These are phyloP conservation scores for Cubamyces lactineus DNA, from an alignment of 768 basidiomycete genomes.

Conservation along the genomic window DNA sequence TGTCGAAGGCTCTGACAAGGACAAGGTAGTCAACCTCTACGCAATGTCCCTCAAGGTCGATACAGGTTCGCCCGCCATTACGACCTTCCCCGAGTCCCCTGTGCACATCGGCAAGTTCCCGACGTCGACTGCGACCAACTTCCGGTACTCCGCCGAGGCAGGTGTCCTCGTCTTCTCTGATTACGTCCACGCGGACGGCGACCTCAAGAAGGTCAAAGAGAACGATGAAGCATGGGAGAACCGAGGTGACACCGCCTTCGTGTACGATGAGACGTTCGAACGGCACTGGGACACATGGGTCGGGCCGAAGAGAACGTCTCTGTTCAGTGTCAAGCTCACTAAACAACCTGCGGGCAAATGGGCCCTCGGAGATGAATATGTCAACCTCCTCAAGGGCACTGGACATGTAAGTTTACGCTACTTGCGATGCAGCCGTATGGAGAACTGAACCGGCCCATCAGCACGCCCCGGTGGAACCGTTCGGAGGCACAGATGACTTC, in stretches of 20 bases:
- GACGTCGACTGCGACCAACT: slow-evolving; percentile 68
- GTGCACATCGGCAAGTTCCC: slow-evolving; percentile 67
- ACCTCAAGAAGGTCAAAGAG: slow-evolving; percentile 65
- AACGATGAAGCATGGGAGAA: slow-evolving; percentile 75
- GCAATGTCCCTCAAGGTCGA: slow-evolving; percentile 57
- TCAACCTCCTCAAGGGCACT: slow-evolving; percentile 67
- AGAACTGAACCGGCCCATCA: slow-evolving; percentile 30
- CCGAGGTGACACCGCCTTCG: slow-evolving; percentile 67
- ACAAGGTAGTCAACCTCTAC: slow-evolving; percentile 58
- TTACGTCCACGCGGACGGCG: slow-evolving; percentile 75
- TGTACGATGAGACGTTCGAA: slow-evolving; percentile 51
- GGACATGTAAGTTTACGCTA: slow-evolving; percentile 57
- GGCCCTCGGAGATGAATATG: slow-evolving; percentile 54
- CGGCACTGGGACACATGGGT: slow-evolving; percentile 70
- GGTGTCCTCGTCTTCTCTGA: slow-evolving; percentile 84
- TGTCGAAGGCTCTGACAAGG: slow-evolving; percentile 50
- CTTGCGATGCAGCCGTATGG: neutral
- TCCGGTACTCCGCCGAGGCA: slow-evolving; percentile 60
- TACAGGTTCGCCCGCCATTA: slow-evolving; percentile 32
- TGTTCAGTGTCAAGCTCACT: slow-evolving; percentile 69
- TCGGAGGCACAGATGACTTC: slow-evolving; percentile 84
- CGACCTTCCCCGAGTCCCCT: slow-evolving; percentile 43
- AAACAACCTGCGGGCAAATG: slow-evolving; percentile 54
- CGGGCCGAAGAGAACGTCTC: slow-evolving; percentile 67
- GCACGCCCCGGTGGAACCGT: slow-evolving; percentile 81